Percentiles rank a stretch among this genome's conserved stretches.
Evolutionary conservation across 2,329 filamentous ascomycete species (phyloP).

Genomic region (Monosporascus cannonballus): DNA sequence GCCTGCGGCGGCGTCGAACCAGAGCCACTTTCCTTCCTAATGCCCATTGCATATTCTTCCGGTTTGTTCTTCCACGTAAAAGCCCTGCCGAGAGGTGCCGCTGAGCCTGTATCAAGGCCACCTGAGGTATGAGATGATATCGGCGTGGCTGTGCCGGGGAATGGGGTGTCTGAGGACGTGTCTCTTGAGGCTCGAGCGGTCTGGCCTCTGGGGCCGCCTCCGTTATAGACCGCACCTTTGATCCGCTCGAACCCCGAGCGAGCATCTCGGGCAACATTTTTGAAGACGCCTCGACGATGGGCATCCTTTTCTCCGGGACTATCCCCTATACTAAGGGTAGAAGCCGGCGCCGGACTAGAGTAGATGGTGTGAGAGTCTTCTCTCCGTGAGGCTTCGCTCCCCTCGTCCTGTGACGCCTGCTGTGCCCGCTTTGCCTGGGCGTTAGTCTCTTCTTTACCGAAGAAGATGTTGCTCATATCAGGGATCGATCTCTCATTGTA

Average conservation of each 20-base stretch:
- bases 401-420: constrained; percentile 46
- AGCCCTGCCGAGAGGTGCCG: constrained; percentile 38
- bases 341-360: constrained; percentile 36
- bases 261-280: constrained; percentile 75
- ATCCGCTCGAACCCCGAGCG: constrained; percentile 78
- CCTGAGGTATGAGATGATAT: constrained; percentile 31
- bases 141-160: constrained; percentile 28
- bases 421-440: constrained; percentile 44
- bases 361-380: constrained; percentile 42
- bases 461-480: constrained; percentile 41
- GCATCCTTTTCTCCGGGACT: constrained; percentile 49
- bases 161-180: constrained; percentile 37
- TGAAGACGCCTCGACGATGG: constrained; percentile 63
- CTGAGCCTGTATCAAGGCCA: constrained; percentile 28
- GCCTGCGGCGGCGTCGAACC: constrained; percentile 12
- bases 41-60: constrained; percentile 46
- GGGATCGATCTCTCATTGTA: constrained; percentile 40
- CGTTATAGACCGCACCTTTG: constrained; percentile 67
- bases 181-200: constrained; percentile 50
- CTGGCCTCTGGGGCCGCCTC: constrained; percentile 50
- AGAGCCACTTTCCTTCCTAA: constrained; percentile 30
- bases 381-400: constrained; percentile 35
- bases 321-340: constrained; percentile 41
- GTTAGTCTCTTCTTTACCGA: constrained; percentile 52
- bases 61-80: constrained; percentile 62